These are phyloP conservation scores for Silene noctiflora DNA, from an alignment of 179 eudicot species.

Conservation along the genomic window DNA sequence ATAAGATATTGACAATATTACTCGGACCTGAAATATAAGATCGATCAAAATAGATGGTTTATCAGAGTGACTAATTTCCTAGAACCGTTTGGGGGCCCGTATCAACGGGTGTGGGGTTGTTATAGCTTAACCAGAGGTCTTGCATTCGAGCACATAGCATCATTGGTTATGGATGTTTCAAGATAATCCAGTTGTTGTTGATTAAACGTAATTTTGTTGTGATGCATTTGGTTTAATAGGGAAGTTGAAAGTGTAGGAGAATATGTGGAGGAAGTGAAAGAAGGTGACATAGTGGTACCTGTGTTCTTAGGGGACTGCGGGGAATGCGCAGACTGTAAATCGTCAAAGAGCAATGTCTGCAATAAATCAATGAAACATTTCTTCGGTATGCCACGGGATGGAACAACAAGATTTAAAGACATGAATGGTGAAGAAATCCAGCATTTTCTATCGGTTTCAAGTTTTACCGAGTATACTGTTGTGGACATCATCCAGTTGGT, in stretches of 20 bases:
- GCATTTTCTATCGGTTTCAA: slow-evolving; percentile 55
- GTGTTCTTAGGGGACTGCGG: slow-evolving; percentile 40
- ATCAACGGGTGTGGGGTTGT: too few species aligned
- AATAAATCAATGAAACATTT: slow-evolving; percentile 29
- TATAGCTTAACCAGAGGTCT: too few species aligned
- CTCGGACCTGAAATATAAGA: too few species aligned
- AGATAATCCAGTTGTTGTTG: too few species aligned
- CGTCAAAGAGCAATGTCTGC: slow-evolving; percentile 52
- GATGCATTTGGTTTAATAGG: slow-evolving; percentile 22
- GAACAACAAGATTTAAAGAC: slow-evolving; percentile 31
- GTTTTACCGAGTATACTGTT: slow-evolving; percentile 63
- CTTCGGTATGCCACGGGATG: slow-evolving; percentile 30
- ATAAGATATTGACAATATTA: too few species aligned
- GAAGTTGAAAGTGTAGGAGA: slow-evolving; percentile 61
- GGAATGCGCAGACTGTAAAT: slow-evolving; percentile 55
- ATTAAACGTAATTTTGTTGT: background rate
- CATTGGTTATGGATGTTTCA: too few species aligned
- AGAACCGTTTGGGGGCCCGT: too few species aligned
- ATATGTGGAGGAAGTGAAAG: slow-evolving; percentile 42
- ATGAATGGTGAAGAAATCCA: slow-evolving; percentile 38
- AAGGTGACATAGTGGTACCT: slow-evolving; percentile 53
- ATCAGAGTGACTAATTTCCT: too few species aligned
- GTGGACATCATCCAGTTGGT: slow-evolving; percentile 48
- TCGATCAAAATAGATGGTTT: too few species aligned
- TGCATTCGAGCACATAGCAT: too few species aligned